Conservation (phyloP, 2,329 filamentous ascomycete species). For the Rutstroemia sydowiana region DNA sequence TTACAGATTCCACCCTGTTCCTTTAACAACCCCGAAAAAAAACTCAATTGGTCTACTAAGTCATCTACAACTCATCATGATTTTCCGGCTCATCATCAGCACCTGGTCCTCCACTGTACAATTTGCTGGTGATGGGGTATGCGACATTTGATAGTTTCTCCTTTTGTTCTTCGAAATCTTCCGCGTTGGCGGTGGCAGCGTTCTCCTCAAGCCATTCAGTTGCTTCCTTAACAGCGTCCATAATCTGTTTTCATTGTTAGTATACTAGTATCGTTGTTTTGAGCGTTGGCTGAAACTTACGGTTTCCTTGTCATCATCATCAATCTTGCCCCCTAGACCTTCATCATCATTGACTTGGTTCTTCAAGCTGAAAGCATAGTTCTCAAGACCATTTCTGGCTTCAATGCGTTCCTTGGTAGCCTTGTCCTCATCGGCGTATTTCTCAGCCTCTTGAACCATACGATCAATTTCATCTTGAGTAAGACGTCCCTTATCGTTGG, state of each 20-base stretch:
- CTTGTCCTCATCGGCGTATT: conserved; percentile 99
- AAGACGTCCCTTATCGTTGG: conserved; percentile 98
- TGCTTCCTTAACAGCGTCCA: conserved; percentile 94
- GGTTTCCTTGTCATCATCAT: conserved; percentile 96
- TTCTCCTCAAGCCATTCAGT: conserved; percentile 97
- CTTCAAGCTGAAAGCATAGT: conserved; percentile 98
- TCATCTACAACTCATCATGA: conserved; percentile 72
- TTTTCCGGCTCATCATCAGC: conserved; percentile 61
- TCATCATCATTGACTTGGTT: conserved; percentile 98
- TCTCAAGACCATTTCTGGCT: conserved; percentile 92
- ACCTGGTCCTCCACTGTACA: conserved; percentile 66
- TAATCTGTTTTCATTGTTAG: conserved; percentile 51
- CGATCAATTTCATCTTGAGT: conserved; percentile 96
- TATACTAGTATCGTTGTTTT: conserved; percentile 5
- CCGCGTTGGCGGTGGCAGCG: conserved; percentile 71
- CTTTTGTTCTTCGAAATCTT: conserved; percentile 99
- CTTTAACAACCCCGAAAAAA: not conserved
- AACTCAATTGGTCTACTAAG: not conserved
- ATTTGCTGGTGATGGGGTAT: conserved; percentile 98
- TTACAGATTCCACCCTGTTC: not conserved
- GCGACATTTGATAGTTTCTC: conserved; percentile 96
- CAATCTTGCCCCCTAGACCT: conserved; percentile 95
- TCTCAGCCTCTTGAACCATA: conserved; percentile 97
- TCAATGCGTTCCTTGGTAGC: conserved; percentile 95
- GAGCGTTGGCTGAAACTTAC: conserved; percentile 42